These are phyloP conservation scores for Metschnikowia reukaufii DNA, from an alignment of 805 yeast genomes.

Conservation along the genomic window DNA sequence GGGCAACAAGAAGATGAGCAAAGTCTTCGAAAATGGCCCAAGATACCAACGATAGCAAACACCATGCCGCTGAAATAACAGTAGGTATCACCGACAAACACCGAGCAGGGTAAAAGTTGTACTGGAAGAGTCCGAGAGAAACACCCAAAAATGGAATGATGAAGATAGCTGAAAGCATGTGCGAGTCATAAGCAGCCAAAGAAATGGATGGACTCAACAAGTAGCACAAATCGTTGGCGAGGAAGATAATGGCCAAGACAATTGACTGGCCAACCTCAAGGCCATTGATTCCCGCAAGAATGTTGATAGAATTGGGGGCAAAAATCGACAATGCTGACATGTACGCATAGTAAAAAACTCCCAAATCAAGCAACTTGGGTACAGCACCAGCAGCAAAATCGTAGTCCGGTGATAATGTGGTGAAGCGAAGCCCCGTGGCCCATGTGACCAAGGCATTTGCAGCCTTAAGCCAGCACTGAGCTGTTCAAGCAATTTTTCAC, in stretches of 20 bases:
- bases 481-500: conserved; percentile 26
- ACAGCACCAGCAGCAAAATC: conserved; percentile 31
- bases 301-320: conserved; percentile 94
- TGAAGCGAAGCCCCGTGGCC: conserved; percentile 39
- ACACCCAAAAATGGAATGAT: conserved; percentile 87
- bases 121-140: conserved; percentile 68
- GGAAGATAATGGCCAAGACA: conserved; percentile 66
- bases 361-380: conserved; percentile 67
- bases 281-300: conserved; percentile 95
- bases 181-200: conserved; percentile 69
- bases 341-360: conserved; percentile 75
- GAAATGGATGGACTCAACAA: conserved; percentile 43
- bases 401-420: conserved; percentile 36
- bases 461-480: conserved; percentile 22
- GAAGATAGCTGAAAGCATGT: conserved; percentile 74
- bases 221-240: conserved; percentile 77
- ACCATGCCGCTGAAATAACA: conserved; percentile 99
- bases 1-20: conserved; percentile 81
- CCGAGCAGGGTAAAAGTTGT: conserved; percentile 91
- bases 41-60: conserved; percentile 92
- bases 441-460: conserved; percentile 34
- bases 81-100: conserved; percentile 97
- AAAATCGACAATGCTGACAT: conserved; percentile 92
- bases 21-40: conserved; percentile 94
- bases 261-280: conserved; percentile 94